phyloP scores from a whole-genome alignment of 192 early-diverging fungal genomes.

The Dimargaris cristalligena region DNA sequence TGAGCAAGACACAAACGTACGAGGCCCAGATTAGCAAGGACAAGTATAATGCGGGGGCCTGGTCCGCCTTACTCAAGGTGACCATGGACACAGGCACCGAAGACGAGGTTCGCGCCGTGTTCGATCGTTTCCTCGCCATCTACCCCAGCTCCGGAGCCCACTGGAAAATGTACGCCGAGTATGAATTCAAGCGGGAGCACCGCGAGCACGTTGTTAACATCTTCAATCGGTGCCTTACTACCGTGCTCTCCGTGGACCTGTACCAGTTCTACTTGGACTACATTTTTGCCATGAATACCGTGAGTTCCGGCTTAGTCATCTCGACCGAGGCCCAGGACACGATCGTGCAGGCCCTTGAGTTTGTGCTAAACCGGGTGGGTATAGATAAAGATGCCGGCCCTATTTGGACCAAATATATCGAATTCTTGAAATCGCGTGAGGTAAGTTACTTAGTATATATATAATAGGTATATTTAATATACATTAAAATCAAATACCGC shows the following conservation, averaged over 20 bases:
- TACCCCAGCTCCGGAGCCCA: constrained; percentile 71
- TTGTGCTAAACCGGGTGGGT: constrained; percentile 74
- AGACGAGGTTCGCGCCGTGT: constrained; percentile 39
- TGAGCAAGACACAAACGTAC: background rate
- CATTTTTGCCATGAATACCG: constrained; percentile 54
- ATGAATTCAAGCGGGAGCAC: constrained; percentile 63
- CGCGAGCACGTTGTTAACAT: constrained; percentile 64
- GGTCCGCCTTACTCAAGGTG: constrained; percentile 43
- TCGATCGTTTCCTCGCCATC: constrained; percentile 48
- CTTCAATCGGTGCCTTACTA: constrained; percentile 63
- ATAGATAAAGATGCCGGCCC: constrained; percentile 71
- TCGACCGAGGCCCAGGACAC: constrained; percentile 42
- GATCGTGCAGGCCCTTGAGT: constrained; percentile 74
- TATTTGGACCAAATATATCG: constrained; percentile 80
- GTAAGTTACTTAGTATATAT: constrained; percentile 28
- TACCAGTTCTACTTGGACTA: constrained; percentile 84
- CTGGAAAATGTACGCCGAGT: constrained; percentile 61
- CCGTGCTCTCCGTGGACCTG: constrained; percentile 70
- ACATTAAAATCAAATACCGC: too few relatives aligned
- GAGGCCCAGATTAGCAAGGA: constrained; percentile 15
- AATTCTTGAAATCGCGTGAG: constrained; percentile 58
- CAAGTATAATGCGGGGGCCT: constrained; percentile 45
- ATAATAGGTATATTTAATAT: too few relatives aligned
- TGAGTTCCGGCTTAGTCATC: constrained; percentile 24
- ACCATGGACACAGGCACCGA: constrained; percentile 37